Conservation (phyloP, 148 eudicot species). For the Beta vulgaris region DNA sequence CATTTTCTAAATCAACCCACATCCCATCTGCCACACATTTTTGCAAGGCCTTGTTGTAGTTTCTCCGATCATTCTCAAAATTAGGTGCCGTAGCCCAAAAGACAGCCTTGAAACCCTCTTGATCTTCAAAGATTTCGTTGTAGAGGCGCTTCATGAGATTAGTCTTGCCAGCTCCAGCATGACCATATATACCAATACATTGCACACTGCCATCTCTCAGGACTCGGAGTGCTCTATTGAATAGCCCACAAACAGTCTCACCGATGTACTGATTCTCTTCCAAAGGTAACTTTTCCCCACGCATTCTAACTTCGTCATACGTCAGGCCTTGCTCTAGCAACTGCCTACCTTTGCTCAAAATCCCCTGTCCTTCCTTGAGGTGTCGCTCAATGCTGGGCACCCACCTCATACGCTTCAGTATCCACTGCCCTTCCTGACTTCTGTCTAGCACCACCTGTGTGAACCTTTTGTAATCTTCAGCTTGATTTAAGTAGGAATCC, state of each 20-base stretch:
- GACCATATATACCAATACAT: conserved; percentile 14
- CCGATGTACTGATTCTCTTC: neutral
- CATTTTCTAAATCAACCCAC: neutral
- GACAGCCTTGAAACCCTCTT: neutral
- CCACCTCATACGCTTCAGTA: neutral
- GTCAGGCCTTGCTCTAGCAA: neutral
- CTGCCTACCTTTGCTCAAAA: neutral
- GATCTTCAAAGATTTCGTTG: neutral
- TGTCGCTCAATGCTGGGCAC: conserved; percentile 8
- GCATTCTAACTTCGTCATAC: neutral
- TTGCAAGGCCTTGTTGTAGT: conserved; percentile 7
- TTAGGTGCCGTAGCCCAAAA: conserved; percentile 18
- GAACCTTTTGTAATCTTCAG: neutral
- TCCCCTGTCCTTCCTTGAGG: neutral
- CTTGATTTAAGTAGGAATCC: neutral
- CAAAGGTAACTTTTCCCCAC: conserved; percentile 7
- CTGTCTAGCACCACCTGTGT: neutral
- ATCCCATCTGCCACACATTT: conserved; percentile 11
- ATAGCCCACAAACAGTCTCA: neutral
- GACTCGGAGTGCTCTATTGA: neutral
- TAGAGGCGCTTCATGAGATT: conserved; percentile 16
- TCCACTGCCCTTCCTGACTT: neutral
- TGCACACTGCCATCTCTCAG: neutral
- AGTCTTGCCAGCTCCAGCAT: conserved; percentile 6
- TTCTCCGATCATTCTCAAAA: neutral